These are phyloP conservation scores for Macrolepiota albuminosa DNA, from an alignment of 768 basidiomycete species.

Conservation along the genomic window DNA sequence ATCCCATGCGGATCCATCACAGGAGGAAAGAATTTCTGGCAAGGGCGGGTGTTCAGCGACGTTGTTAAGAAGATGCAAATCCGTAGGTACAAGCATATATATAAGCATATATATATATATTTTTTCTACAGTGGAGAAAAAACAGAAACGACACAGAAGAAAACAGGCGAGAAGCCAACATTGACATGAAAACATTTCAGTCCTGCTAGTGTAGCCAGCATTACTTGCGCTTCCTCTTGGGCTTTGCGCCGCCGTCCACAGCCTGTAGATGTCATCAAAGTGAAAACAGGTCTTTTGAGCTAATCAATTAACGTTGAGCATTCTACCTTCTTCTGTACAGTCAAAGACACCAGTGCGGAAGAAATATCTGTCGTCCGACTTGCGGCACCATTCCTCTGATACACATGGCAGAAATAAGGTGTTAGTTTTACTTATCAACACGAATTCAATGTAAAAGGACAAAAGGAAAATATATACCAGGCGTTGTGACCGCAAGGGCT, in stretches of 20 bases:
- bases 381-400: background rate
- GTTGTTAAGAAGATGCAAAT: background rate
- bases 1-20: too few species aligned
- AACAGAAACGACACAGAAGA: background rate
- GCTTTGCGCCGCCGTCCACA: background rate
- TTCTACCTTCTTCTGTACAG: slow-evolving; percentile 6
- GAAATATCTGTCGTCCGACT: background rate
- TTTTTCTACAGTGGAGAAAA: background rate
- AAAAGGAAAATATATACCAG: slow-evolving; percentile 8
- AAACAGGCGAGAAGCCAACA: background rate
- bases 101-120: too few species aligned
- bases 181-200: background rate
- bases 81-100: background rate
- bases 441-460: background rate
- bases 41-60: too few species aligned
- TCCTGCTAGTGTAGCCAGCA: background rate
- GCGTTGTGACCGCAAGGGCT: slow-evolving; percentile 1
- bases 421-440: background rate
- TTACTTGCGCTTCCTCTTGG: slow-evolving; percentile 9
- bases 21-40: too few species aligned
- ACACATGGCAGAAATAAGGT: background rate
- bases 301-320: background rate
- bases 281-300: background rate
- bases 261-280: background rate
- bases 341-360: background rate